These are phyloP conservation scores for Calonectria hongkongensis DNA, from an alignment of 2,329 filamentous ascomycete genomes.

Conservation along the genomic window DNA sequence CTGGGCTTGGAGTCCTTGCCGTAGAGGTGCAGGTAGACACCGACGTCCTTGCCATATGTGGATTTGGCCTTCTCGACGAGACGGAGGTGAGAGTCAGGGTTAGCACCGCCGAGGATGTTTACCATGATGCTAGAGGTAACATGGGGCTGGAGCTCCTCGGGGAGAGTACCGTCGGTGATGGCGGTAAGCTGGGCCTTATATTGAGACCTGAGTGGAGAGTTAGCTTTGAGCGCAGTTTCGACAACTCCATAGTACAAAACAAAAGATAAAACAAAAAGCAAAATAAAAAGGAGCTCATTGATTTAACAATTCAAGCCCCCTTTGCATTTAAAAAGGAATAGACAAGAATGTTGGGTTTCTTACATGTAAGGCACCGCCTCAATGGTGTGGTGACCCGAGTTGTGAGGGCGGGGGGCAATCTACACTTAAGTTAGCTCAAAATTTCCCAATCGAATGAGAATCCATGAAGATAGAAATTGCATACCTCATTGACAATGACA, in stretches of 20 bases:
- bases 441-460: not conserved
- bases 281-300: too few species aligned
- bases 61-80: conserved; percentile 68
- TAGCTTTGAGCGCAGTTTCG: not conserved
- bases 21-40: conserved; percentile 86
- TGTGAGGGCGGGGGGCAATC: conserved; percentile 71
- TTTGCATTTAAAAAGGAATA: not conserved
- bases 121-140: conserved; percentile 83
- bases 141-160: conserved; percentile 74
- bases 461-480: not conserved
- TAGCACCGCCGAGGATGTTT: conserved; percentile 85
- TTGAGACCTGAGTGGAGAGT: conserved; percentile 75
- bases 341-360: not conserved
- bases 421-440: conserved; percentile 50
- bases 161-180: conserved; percentile 79
- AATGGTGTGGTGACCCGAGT: conserved; percentile 96
- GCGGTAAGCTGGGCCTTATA: conserved; percentile 93
- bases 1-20: conserved; percentile 91
- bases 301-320: not conserved
- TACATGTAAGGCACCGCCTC: conserved; percentile 86
- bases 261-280: too few species aligned
- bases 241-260: too few species aligned
- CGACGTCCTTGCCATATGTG: conserved; percentile 66
- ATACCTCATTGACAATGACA: conserved; percentile 40
- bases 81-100: conserved; percentile 75